Evolutionary conservation across 441 rosid genomes (phyloP), one percentile per base, ranked within the genome.

Genomic region (Pelargonium australe): DNA sequence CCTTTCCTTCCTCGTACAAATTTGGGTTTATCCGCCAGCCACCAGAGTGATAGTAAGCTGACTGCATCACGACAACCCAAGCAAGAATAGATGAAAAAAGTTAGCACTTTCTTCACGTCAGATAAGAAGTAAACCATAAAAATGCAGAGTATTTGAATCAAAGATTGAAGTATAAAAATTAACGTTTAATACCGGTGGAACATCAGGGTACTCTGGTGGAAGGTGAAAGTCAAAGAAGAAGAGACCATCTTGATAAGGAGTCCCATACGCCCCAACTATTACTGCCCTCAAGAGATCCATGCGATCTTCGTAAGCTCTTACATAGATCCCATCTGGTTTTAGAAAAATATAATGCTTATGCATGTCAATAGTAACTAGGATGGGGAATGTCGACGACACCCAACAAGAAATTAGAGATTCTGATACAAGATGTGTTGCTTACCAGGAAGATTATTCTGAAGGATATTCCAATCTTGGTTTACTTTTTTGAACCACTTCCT

Each of bases 161-260:
- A 53, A 53, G 20, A 53, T 16, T 53, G 6, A 14, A n/a, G 23
- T 53, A 53, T 14, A 53, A 14, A 17, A 63, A 28, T 62, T 8
- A 58, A 61, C 10, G 44, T 45, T 7, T 65, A 87, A 76, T 81
- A 95, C 99, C 67, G 86, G 99, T 68, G 99, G 99, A 66, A 86
- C 93, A 81, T 78, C 81, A 19, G 98, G 97, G 78, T 95, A 92
- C 44, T 88, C 95, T 14, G 90, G 82, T 12, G 97, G 96, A 73
- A 92, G 96, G 75, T 87, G 96, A 79, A 95, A 95, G 84, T 95
- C 98, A 64, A 95, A 95, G 81, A 92, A 90, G 81, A 95, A 95
- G 55, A 95, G 91, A 73, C 99, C 98, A 76, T 95, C 99, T 82
- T 95, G 99, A 80, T 95, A 95, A 53, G 99, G 99, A 40, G 99